phyloP scores from a whole-genome alignment of 2,329 filamentous ascomycete genomes.

The Hirsutella minnesotensis region DNA sequence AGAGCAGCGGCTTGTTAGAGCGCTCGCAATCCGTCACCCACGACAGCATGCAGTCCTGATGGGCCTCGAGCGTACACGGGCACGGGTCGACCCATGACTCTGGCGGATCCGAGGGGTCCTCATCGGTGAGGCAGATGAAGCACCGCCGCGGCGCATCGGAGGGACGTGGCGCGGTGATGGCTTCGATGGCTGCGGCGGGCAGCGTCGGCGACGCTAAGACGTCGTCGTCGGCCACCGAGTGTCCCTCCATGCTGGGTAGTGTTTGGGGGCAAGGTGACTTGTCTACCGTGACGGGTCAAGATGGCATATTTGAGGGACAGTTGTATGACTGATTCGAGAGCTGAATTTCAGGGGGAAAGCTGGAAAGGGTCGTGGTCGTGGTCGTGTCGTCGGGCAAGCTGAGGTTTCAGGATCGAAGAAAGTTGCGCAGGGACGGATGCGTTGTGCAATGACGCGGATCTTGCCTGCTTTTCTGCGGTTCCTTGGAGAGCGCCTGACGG shows the following conservation, averaged over 20 bases:
- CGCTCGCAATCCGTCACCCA: slow-evolving; percentile 88
- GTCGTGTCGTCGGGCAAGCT: too few relatives aligned
- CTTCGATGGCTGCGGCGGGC: slow-evolving; percentile 7
- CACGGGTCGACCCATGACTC: slow-evolving; percentile 75
- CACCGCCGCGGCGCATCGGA: slow-evolving; percentile 31
- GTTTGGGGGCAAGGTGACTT: background rate
- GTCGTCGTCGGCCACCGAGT: background rate
- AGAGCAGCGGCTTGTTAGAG: slow-evolving; percentile 55
- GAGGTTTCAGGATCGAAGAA: too few relatives aligned
- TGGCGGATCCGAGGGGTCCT: slow-evolving; percentile 35
- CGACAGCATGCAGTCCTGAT: slow-evolving; percentile 78
- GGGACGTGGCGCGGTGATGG: slow-evolving; percentile 7
- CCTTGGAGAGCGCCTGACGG: too few relatives aligned
- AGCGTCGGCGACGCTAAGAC: slow-evolving; percentile 2
- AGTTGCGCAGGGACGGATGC: too few relatives aligned
- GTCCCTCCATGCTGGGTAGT: background rate
- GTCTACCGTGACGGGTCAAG: background rate
- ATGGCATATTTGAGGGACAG: too few relatives aligned
- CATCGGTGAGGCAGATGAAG: slow-evolving; percentile 52
- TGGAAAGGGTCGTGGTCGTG: too few relatives aligned
- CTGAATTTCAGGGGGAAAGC: too few relatives aligned
- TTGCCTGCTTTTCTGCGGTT: too few relatives aligned
- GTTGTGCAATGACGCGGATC: too few relatives aligned
- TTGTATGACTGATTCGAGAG: too few relatives aligned
- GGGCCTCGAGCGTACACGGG: slow-evolving; percentile 79